Evolutionary conservation across 768 basidiomycete genomes (phyloP), one percentile per base, ranked within the genome.

Genomic region (Leccinum truebloodii): DNA sequence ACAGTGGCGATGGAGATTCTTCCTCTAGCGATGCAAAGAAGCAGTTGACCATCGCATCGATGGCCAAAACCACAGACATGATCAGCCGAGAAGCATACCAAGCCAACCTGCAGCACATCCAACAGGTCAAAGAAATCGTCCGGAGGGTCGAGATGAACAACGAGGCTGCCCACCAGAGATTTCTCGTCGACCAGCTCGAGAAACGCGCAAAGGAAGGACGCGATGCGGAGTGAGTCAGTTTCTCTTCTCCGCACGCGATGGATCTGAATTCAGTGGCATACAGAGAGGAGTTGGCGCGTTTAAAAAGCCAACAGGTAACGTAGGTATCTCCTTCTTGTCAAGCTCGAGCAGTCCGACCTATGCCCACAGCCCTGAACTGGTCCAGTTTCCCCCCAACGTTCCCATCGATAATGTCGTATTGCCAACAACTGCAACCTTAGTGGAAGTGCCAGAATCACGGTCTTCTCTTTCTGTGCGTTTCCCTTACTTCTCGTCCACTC

Each of bases 121-220:
- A 71, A 39, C 66, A 68, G 41, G 66, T 68, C 34, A 78, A 74
- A 63, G 75, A 75, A 28, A 54, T 68, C 35, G 64, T 63, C 8
- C 62, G 22, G 10, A 65, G 9, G 22, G 72, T 75, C 39, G 77
- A 80, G 66, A 59, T 60, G 32, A 69, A 76, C 62, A 83, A 83
- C 57, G 79, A 82, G 49, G 64, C 68, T 1, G 83, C 78, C 3
- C 73, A 76, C 55, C 67, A 71, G 57, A 75, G 76, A 24, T 78
- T 67, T 60, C 58, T 73, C 35, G 58, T 73, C 53, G 65, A 68
- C 57, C 72, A 80, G 52, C 67, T 81, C 26, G 58, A 73, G 61
- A 66, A 69, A 61, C 73, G 73, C 64, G 70, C 80, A 7, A 69
- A 73, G 41, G 79, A 79, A 20, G 85, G 83, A 2, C 74, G 77